A percentile compares a stretch with the other conserved stretches of the same genome.
Conservation (phyloP, 2,329 filamentous ascomycete genomes). For the Fusarium nisikadoi region DNA sequence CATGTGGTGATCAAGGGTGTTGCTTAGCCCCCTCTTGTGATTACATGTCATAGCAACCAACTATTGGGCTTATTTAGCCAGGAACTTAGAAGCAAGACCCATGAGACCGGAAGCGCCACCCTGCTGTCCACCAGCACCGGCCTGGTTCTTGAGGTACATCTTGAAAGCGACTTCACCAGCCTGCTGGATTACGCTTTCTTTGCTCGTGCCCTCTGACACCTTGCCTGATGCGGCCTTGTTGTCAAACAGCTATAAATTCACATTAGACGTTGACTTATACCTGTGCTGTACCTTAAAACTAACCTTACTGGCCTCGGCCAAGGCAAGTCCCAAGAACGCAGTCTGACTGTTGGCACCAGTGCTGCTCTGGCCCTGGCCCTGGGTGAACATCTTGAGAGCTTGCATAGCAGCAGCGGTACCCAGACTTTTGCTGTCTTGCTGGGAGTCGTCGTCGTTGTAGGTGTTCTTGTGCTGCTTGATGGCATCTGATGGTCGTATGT, state of each 20-base stretch:
- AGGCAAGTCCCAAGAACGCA: slow-evolving; percentile 84
- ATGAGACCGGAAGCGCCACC: slow-evolving; percentile 55
- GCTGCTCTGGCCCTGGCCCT: slow-evolving; percentile 58
- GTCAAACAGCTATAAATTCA: slow-evolving; percentile 66
- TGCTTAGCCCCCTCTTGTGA: background rate
- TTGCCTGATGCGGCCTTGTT: slow-evolving; percentile 65
- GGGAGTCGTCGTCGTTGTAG: slow-evolving; percentile 66
- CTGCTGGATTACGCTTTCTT: slow-evolving; percentile 81
- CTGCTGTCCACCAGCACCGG: slow-evolving; percentile 51
- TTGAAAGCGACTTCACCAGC: slow-evolving; percentile 90
- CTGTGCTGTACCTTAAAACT: slow-evolving; percentile 16
- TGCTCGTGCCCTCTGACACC: slow-evolving; percentile 70
- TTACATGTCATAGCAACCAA: background rate
- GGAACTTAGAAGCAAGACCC: slow-evolving; percentile 60
- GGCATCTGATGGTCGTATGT: slow-evolving; percentile 60
- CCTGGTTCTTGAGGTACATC: slow-evolving; percentile 86
- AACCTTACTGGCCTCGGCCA: slow-evolving; percentile 87
- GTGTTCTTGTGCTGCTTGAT: slow-evolving; percentile 80
- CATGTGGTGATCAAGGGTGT: background rate
- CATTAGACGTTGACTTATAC: slow-evolving; percentile 5
- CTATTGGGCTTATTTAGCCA: slow-evolving; percentile 36
- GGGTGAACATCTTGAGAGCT: slow-evolving; percentile 81
- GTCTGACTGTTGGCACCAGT: slow-evolving; percentile 70
- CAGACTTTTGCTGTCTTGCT: slow-evolving; percentile 62
- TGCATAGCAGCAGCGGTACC: slow-evolving; percentile 84